A percentile compares a stretch with the other conserved stretches of the same genome.
These are phyloP conservation scores for Globisporangium nodosum DNA, from an alignment of 352 stramenopile genomes.

Conservation along the genomic window DNA sequence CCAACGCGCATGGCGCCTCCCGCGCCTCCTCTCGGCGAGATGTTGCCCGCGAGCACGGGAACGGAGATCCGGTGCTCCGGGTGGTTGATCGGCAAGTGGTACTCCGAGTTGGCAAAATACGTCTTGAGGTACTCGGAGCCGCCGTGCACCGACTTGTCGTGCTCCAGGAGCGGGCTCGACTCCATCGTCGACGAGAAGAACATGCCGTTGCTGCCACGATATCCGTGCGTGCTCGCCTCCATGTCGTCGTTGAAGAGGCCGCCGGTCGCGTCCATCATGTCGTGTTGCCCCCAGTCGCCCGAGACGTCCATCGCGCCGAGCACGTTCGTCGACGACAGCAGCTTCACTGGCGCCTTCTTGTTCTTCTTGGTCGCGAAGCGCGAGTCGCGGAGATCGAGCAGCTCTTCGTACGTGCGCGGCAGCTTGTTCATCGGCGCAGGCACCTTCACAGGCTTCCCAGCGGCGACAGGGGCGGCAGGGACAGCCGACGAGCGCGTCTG, in stretches of 20 bases:
- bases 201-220: slow-evolving; percentile 12
- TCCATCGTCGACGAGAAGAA: slow-evolving; percentile 33
- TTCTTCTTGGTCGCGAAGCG: slow-evolving; percentile 79
- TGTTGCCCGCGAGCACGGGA: slow-evolving; percentile 18
- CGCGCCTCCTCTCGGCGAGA: slow-evolving; percentile 40
- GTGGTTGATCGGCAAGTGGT: slow-evolving; percentile 64
- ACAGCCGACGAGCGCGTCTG: slow-evolving; percentile 44
- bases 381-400: slow-evolving; percentile 66
- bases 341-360: slow-evolving; percentile 57
- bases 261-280: slow-evolving; percentile 27
- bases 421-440: slow-evolving; percentile 36
- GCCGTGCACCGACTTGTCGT: slow-evolving; percentile 51
- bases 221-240: slow-evolving; percentile 4
- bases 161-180: slow-evolving; percentile 18
- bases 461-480: slow-evolving; percentile 37
- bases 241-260: slow-evolving; percentile 13
- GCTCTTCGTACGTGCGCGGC: slow-evolving; percentile 70
- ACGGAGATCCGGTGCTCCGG: slow-evolving; percentile 61
- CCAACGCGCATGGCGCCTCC: not conserved
- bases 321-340: slow-evolving; percentile 38
- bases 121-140: slow-evolving; percentile 70
- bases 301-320: slow-evolving; percentile 47
- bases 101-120: slow-evolving; percentile 65
- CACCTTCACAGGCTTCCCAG: slow-evolving; percentile 46
- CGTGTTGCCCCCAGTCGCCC: slow-evolving; percentile 42